phyloP scores from a whole-genome alignment of 441 rosid species.

The Omphalea diandra region DNA sequence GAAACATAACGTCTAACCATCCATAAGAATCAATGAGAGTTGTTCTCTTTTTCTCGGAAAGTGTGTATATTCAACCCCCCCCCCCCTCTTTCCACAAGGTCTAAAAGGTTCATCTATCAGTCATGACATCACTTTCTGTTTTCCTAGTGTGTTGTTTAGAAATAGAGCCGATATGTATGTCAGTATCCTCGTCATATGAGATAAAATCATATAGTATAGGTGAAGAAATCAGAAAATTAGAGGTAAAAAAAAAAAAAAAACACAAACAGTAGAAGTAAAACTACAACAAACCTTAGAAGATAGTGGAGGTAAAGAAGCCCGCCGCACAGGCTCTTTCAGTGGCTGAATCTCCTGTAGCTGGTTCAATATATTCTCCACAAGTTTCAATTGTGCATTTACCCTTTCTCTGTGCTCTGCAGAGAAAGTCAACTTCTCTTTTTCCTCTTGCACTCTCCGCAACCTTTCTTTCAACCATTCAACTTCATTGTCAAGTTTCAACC shows the following conservation, averaged over 20 bases:
- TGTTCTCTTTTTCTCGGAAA: no score
- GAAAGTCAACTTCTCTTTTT: slow-evolving; percentile 52
- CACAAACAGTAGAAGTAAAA: neutral
- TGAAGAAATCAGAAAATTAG: no score
- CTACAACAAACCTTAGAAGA: slow-evolving; percentile 39
- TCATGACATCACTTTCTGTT: no score
- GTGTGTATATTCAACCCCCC: no score
- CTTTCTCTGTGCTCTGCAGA: slow-evolving; percentile 29
- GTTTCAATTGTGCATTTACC: slow-evolving; percentile 38
- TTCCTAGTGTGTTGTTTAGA: no score
- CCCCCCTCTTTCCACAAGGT: no score
- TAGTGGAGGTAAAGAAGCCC: slow-evolving; percentile 35
- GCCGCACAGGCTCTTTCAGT: slow-evolving; percentile 30
- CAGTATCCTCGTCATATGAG: no score
- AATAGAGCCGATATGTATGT: no score
- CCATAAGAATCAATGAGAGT: no score
- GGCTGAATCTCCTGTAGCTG: slow-evolving; percentile 41
- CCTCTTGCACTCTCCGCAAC: slow-evolving; percentile 55
- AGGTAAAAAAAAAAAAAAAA: neutral
- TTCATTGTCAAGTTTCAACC: slow-evolving; percentile 64
- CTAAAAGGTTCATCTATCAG: no score
- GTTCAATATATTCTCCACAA: slow-evolving; percentile 41
- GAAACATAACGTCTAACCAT: no score
- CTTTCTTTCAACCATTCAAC: slow-evolving; percentile 69
- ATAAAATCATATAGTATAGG: no score